phyloP scores from a whole-genome alignment of 225 moss, liverwort and hornwort species.

The Physcomitrellopsis africana region DNA sequence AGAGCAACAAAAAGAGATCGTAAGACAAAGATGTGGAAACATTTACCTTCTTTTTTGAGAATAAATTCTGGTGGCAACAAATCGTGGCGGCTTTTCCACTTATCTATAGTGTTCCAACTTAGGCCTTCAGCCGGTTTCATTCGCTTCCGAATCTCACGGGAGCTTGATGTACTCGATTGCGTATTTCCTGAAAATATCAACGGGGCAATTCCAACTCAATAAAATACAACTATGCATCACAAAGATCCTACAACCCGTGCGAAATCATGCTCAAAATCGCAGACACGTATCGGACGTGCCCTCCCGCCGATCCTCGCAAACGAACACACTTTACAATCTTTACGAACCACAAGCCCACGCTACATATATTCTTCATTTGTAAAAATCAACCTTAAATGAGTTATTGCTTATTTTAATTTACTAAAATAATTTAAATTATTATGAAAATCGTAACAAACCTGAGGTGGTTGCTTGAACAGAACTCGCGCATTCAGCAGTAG shows the following conservation, averaged over 20 bases:
- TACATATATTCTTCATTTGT: too few species aligned
- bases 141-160: slow-evolving; percentile 45
- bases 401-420: too few species aligned
- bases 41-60: slow-evolving; percentile 42
- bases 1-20: background rate
- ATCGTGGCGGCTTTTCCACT: slow-evolving; percentile 65
- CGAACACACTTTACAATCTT: background rate
- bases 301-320: background rate
- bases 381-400: too few species aligned
- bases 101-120: slow-evolving; percentile 58
- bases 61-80: slow-evolving; percentile 49
- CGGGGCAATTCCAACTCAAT: background rate
- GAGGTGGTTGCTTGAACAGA: slow-evolving; percentile 25
- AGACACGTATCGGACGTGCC: background rate
- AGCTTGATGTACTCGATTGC: slow-evolving; percentile 32
- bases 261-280: background rate
- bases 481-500: slow-evolving; percentile 10
- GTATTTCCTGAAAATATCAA: slow-evolving; percentile 23
- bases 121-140: slow-evolving; percentile 46
- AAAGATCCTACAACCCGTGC: background rate
- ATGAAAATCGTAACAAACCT: slow-evolving; percentile 19
- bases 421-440: too few species aligned
- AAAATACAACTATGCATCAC: background rate
- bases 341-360: background rate
- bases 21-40: background rate